phyloP scores from a whole-genome alignment of 169 alveolate species.

The Perkinsus olseni region DNA sequence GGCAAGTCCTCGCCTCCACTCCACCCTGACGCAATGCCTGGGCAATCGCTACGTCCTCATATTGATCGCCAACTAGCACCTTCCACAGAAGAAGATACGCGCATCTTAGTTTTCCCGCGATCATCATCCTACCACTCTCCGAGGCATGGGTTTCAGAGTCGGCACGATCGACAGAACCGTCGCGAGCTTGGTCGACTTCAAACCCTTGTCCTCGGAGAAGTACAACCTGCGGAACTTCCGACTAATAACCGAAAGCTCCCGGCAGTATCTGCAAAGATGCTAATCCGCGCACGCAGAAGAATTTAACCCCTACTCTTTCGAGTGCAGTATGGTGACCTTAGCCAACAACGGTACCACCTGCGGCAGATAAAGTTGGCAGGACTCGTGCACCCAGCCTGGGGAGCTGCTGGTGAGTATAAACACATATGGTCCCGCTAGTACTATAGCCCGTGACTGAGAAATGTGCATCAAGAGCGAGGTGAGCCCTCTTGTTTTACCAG shows the following conservation, averaged over 20 bases:
- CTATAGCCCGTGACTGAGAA: not conserved
- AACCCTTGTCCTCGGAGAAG: not conserved
- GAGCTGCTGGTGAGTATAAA: not conserved
- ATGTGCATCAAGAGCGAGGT: not conserved
- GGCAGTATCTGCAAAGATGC: not conserved
- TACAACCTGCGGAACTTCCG: not conserved
- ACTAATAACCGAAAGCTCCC: not conserved
- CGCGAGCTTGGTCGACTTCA: not conserved
- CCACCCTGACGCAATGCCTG: not conserved
- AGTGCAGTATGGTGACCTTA: not conserved
- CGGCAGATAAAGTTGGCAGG: not conserved
- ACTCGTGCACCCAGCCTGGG: not conserved
- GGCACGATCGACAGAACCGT: not conserved
- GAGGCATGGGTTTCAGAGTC: not conserved
- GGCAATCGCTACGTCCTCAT: not conserved
- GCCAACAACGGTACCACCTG: not conserved
- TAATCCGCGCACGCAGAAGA: not conserved
- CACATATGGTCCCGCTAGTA: not conserved
- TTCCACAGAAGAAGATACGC: not conserved
- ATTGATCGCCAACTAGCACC: not conserved
- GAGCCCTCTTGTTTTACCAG: not conserved
- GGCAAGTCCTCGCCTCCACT: not conserved
- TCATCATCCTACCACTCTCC: not conserved
- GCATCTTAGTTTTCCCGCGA: too few relatives aligned
- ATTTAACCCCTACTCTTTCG: not conserved